Conservation (phyloP, 2,329 filamentous ascomycete genomes). For the Aspergillus pseudoviridinutans region DNA sequence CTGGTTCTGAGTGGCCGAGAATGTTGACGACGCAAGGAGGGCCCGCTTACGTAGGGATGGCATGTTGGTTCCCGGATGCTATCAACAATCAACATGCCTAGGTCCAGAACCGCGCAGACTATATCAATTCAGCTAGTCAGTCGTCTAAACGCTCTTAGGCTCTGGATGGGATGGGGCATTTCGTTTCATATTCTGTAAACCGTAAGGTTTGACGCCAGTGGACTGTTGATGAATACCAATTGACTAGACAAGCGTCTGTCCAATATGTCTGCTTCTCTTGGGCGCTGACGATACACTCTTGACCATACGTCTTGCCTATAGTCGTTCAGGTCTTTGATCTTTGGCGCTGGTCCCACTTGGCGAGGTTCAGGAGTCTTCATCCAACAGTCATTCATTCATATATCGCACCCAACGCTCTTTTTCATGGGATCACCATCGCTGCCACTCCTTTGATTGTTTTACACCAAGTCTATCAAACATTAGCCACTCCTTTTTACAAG, state of each 20-base stretch:
- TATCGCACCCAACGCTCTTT: neutral
- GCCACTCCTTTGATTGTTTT: constrained; percentile 5
- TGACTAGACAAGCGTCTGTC: neutral
- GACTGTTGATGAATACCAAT: neutral
- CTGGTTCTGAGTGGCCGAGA: neutral
- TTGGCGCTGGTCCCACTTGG: neutral
- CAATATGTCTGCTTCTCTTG: neutral
- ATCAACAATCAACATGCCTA: neutral
- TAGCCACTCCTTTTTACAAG: neutral
- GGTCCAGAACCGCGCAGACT: neutral
- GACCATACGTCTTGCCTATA: neutral
- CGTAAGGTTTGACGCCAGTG: neutral
- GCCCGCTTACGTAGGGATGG: neutral
- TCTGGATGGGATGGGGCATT: neutral
- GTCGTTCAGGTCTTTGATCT: neutral
- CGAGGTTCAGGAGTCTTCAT: neutral
- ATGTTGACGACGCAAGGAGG: neutral
- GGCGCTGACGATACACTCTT: neutral
- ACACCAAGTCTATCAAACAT: neutral
- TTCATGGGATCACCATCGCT: neutral
- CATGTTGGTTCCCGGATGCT: neutral
- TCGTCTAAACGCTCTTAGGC: neutral
- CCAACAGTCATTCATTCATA: neutral
- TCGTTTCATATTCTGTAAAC: neutral
- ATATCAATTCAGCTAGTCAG: neutral